Percentiles rank a stretch among this genome's conserved stretches.
These are phyloP conservation scores for Isabelozyma rhagii DNA, from an alignment of 805 yeast species.

Conservation along the genomic window DNA sequence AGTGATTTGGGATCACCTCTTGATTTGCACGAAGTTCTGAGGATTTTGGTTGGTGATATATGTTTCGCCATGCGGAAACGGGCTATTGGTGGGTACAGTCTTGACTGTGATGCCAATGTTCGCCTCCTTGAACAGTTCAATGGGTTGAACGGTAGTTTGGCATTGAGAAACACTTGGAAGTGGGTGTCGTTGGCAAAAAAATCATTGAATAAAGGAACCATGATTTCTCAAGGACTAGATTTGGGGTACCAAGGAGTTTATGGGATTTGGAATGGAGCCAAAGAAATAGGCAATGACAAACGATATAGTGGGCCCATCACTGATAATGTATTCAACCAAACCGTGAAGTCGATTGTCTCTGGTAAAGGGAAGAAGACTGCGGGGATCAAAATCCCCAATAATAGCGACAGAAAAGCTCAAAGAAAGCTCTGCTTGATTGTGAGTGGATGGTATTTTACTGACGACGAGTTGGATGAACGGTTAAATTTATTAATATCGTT, in stretches of 20 bases:
- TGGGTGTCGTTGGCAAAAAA: conserved; percentile 79
- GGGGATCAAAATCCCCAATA: conserved; percentile 41
- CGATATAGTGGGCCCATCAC: conserved; percentile 34
- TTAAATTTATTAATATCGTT: conserved; percentile 51
- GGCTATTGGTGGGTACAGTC: conserved; percentile 70
- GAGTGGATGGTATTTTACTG: conserved; percentile 87
- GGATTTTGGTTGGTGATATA: conserved; percentile 60
- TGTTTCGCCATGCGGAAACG: conserved; percentile 68
- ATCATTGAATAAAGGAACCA: conserved; percentile 60
- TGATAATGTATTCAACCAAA: conserved; percentile 44
- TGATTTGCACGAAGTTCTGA: conserved; percentile 13
- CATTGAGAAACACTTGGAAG: conserved; percentile 78
- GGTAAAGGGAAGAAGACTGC: conserved; percentile 48
- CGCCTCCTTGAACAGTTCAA: conserved; percentile 52
- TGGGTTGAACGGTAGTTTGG: conserved; percentile 48
- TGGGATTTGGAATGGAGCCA: conserved; percentile 83
- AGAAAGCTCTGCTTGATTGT: conserved; percentile 77
- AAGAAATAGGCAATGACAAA: conserved; percentile 41
- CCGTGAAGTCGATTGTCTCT: conserved; percentile 51
- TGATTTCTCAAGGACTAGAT: conserved; percentile 69
- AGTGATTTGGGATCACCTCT: too few species aligned
- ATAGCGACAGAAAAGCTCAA: conserved; percentile 55
- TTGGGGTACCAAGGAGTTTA: conserved; percentile 84
- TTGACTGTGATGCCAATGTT: conserved; percentile 63
- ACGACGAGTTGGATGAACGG: conserved; percentile 69